These are phyloP conservation scores for Dillenia suffruticosa DNA, from an alignment of 164 flowering plant genomes.

Conservation along the genomic window DNA sequence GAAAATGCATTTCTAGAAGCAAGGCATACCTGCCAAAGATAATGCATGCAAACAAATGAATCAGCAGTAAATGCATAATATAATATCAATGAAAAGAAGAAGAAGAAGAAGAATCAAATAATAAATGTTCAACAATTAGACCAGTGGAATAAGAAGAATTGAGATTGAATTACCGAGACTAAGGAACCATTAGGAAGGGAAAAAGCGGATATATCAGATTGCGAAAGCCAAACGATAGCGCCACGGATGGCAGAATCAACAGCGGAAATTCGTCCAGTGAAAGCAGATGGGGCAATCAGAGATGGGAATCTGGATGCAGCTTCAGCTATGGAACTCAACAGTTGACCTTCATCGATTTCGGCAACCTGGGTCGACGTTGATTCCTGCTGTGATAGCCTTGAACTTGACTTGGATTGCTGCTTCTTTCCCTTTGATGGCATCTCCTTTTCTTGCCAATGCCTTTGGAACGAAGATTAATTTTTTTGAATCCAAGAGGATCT, in stretches of 20 bases:
- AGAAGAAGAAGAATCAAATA: background rate
- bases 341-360: slow-evolving; percentile 28
- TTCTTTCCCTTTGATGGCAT: slow-evolving; percentile 52
- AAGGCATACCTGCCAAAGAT: slow-evolving; percentile 66
- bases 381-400: slow-evolving; percentile 26
- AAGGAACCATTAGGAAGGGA: slow-evolving; percentile 50
- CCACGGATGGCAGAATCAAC: slow-evolving; percentile 26
- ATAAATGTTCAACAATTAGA: background rate
- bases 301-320: slow-evolving; percentile 60
- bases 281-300: slow-evolving; percentile 49
- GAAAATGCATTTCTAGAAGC: slow-evolving; percentile 27
- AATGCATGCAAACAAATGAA: background rate
- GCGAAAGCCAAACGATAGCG: slow-evolving; percentile 69
- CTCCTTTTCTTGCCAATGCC: background rate
- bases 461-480: too few relatives aligned
- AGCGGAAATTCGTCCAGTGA: slow-evolving; percentile 37
- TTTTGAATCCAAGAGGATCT: too few relatives aligned
- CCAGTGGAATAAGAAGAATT: background rate
- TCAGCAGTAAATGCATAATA: background rate
- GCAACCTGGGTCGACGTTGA: slow-evolving; percentile 3
- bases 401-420: slow-evolving; percentile 25
- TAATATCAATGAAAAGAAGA: background rate
- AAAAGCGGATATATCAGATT: slow-evolving; percentile 53
- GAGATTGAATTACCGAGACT: slow-evolving; percentile 62
- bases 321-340: slow-evolving; percentile 27